phyloP scores from a whole-genome alignment of 257 asterid species.

The Nicotiana knightiana region DNA sequence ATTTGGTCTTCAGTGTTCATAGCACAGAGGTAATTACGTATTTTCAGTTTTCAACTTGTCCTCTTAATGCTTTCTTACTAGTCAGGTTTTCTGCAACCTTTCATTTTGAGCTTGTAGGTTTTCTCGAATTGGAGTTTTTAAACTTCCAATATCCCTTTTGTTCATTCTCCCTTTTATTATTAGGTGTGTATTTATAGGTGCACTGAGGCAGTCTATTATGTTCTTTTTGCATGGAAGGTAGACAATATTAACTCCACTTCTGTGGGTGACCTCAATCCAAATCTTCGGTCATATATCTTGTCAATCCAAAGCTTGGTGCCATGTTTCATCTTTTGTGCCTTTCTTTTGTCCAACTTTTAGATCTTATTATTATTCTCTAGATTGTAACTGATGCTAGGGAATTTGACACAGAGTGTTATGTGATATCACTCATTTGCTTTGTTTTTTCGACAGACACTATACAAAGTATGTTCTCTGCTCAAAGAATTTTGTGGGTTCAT shows the following conservation, averaged over 20 bases:
- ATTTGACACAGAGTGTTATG: not conserved
- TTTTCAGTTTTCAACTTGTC: not conserved
- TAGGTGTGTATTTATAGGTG: not conserved
- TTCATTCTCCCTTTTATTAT: not conserved
- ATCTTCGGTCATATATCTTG: not conserved
- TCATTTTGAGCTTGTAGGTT: not conserved
- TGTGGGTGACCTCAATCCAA: not conserved
- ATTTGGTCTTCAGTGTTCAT: slow-evolving; percentile 69
- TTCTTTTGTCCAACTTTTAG: not conserved
- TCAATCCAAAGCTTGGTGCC: not conserved
- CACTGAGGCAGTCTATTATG: not conserved
- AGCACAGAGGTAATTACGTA: slow-evolving; percentile 70
- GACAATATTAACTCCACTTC: not conserved
- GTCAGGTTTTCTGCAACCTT: not conserved
- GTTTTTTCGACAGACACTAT: not conserved
- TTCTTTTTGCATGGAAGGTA: not conserved
- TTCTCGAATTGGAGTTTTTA: not conserved
- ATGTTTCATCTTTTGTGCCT: not conserved
- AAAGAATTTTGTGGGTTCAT: not conserved
- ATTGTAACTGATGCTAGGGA: not conserved
- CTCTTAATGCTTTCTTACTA: not conserved
- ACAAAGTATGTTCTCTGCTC: not conserved
- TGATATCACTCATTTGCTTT: not conserved
- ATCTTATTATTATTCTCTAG: not conserved
- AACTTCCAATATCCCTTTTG: not conserved